These are phyloP conservation scores for Anaeramoeba flamelloides DNA, from an alignment of 78 protist species.

Conservation along the genomic window DNA sequence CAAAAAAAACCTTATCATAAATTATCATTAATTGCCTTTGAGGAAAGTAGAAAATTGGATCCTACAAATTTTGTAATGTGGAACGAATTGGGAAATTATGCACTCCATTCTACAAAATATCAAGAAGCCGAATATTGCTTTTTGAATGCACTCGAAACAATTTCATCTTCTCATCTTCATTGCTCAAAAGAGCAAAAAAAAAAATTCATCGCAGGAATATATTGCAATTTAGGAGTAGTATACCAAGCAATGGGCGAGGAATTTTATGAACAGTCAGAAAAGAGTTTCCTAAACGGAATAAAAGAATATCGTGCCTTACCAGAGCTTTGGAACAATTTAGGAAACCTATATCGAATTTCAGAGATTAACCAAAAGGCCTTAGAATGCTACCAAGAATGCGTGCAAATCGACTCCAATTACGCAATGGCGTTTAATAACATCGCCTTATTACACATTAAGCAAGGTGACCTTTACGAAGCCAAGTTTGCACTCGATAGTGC, in stretches of 20 bases:
- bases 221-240: not conserved
- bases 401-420: not conserved
- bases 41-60: not conserved
- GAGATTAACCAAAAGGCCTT: not conserved
- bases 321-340: not conserved
- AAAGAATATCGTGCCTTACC: not conserved
- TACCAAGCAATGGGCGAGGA: not conserved
- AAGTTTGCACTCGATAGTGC: not conserved
- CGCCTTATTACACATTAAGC: not conserved
- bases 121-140: not conserved
- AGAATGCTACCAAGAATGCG: not conserved
- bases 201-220: not conserved
- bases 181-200: not conserved
- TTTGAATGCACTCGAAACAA: not conserved
- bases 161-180: not conserved
- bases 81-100: not conserved
- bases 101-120: not conserved
- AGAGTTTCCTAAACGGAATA: not conserved
- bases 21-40: not conserved
- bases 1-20: no score
- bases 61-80: not conserved
- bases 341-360: not conserved
- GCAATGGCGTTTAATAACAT: not conserved
- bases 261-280: not conserved
- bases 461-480: not conserved